Evolutionary conservation across 2,329 filamentous ascomycete species (phyloP).

Genomic region (Arthrobotrys iridis): DNA sequence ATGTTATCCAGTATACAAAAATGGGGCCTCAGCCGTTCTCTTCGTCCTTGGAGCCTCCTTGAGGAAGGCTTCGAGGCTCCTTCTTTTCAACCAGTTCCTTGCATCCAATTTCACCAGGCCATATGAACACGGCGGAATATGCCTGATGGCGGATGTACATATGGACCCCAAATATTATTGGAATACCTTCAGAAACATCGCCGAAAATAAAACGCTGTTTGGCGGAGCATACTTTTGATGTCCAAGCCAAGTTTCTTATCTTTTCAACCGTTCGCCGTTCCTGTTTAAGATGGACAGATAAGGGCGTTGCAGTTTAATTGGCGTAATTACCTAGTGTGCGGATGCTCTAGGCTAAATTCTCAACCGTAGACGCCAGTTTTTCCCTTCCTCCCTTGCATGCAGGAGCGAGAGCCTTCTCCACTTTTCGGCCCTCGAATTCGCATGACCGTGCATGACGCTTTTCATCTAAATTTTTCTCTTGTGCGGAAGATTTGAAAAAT

Average conservation of each 20-base stretch:
- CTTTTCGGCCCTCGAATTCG: slow-evolving; percentile 33
- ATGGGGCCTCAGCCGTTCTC: neutral
- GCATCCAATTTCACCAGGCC: slow-evolving; percentile 11
- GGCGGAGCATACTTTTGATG: slow-evolving; percentile 36
- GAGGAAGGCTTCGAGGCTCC: slow-evolving; percentile 5
- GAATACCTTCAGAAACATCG: slow-evolving; percentile 35
- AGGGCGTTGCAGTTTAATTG: slow-evolving; percentile 54
- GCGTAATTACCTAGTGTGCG: slow-evolving; percentile 36
- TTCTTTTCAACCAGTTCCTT: slow-evolving; percentile 2
- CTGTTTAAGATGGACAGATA: slow-evolving; percentile 50
- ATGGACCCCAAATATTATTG: slow-evolving; percentile 34
- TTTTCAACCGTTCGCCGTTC: slow-evolving; percentile 50
- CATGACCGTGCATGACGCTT: slow-evolving; percentile 30
- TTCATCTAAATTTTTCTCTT: slow-evolving; percentile 5
- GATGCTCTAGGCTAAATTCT: slow-evolving; percentile 39
- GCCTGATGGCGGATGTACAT: slow-evolving; percentile 28
- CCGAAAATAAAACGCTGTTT: slow-evolving; percentile 49
- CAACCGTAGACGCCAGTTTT: slow-evolving; percentile 36
- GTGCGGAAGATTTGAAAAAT: slow-evolving; percentile 6
- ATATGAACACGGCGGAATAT: slow-evolving; percentile 17
- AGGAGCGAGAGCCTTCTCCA: slow-evolving; percentile 28
- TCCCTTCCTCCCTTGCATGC: slow-evolving; percentile 23
- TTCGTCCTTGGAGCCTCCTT: neutral
- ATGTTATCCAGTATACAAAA: slow-evolving; percentile 34
- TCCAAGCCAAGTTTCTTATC: slow-evolving; percentile 51